These are phyloP conservation scores for Penicillium canariense DNA, from an alignment of 495 filamentous ascomycete genomes.

Conservation along the genomic window DNA sequence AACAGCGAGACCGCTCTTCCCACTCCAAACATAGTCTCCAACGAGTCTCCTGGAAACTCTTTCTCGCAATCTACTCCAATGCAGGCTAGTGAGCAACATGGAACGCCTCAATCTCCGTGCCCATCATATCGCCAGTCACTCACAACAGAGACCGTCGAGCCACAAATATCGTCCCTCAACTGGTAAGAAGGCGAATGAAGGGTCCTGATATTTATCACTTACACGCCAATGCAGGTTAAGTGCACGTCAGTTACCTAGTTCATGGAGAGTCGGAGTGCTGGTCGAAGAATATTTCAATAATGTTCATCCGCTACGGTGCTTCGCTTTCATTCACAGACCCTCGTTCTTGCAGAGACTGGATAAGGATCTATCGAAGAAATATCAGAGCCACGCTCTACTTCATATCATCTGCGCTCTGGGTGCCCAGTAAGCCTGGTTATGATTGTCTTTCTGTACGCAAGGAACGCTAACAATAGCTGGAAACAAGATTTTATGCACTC, in stretches of 20 bases:
- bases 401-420: slow-evolving; percentile 37
- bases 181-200: neutral
- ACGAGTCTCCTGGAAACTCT: neutral
- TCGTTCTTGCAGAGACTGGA: slow-evolving; percentile 34
- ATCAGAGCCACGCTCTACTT: slow-evolving; percentile 25
- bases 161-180: neutral
- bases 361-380: slow-evolving; percentile 10
- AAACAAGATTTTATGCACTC: slow-evolving; percentile 29
- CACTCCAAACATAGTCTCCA: neutral
- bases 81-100: neutral
- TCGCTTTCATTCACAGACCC: slow-evolving; percentile 37
- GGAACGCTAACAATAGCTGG: neutral
- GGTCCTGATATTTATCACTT: neutral
- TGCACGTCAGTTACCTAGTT: slow-evolving; percentile 19
- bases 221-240: slow-evolving; percentile 15
- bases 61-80: neutral
- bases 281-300: slow-evolving; percentile 38
- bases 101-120: neutral
- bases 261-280: slow-evolving; percentile 21
- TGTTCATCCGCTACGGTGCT: slow-evolving; percentile 37
- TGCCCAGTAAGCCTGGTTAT: slow-evolving; percentile 28
- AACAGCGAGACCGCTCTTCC: neutral
- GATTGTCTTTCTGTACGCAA: neutral
- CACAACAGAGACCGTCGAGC: neutral
- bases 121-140: neutral